Conservation (phyloP, 805 yeast genomes). For the Candida ulmi region DNA sequence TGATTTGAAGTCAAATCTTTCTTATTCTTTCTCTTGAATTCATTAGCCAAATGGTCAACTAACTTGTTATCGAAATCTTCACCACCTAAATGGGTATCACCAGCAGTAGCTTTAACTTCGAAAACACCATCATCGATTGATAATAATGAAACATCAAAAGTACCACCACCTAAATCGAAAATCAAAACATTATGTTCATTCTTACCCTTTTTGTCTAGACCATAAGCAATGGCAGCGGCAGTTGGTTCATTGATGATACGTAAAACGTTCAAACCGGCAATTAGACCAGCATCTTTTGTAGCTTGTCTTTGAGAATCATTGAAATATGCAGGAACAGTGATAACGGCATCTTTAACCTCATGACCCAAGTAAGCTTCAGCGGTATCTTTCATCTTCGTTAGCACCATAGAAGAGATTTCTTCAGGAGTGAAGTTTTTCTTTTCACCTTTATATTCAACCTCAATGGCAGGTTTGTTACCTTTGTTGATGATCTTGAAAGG, state of each 20-base stretch:
- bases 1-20: slow-evolving; percentile 89
- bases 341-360: slow-evolving; percentile 82
- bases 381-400: slow-evolving; percentile 87
- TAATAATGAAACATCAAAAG: slow-evolving; percentile 93
- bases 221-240: slow-evolving; percentile 98
- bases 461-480: slow-evolving; percentile 80
- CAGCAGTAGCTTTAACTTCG: slow-evolving; percentile 90
- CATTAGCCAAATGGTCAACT: slow-evolving; percentile 87
- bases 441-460: slow-evolving; percentile 88
- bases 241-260: slow-evolving; percentile 97
- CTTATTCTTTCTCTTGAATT: slow-evolving; percentile 97
- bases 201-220: slow-evolving; percentile 61
- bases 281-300: slow-evolving; percentile 94
- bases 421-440: slow-evolving; percentile 85
- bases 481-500: slow-evolving; percentile 78
- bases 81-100: slow-evolving; percentile 93
- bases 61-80: slow-evolving; percentile 97
- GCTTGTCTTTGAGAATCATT: slow-evolving; percentile 98
- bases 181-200: slow-evolving; percentile 86
- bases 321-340: slow-evolving; percentile 96
- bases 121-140: slow-evolving; percentile 95
- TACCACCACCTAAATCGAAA: slow-evolving; percentile 98
- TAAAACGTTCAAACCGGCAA: slow-evolving; percentile 91
- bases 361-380: slow-evolving; percentile 86
- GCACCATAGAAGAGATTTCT: slow-evolving; percentile 90